A percentile compares a stretch with the other conserved stretches of the same genome.
Conservation (phyloP, 208 protist species). For the Porcisia hertigi region DNA sequence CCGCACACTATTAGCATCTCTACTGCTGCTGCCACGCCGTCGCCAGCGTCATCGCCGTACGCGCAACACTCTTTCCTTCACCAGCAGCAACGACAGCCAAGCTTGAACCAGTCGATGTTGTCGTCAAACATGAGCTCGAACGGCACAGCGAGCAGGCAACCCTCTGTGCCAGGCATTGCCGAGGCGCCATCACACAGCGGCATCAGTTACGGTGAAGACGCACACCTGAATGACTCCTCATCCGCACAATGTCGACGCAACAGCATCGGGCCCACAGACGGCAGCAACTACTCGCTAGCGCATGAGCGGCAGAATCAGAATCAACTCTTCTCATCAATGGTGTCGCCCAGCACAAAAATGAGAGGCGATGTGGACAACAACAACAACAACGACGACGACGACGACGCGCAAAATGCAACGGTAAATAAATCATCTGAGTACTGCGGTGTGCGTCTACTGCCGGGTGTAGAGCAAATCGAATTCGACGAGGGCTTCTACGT, state of each 20-base stretch:
- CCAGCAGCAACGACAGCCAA: slow-evolving; percentile 1
- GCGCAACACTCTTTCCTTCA: background rate
- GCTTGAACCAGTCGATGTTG: background rate
- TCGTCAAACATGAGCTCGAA: background rate
- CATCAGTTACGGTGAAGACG: background rate
- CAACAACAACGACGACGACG: background rate
- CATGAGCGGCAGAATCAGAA: background rate
- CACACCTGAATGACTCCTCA: background rate
- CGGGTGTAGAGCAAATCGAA: slow-evolving; percentile 52
- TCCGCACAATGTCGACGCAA: background rate
- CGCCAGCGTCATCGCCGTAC: background rate
- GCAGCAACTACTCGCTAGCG: background rate
- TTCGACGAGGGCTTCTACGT: slow-evolving; percentile 83
- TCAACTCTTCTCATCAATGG: background rate
- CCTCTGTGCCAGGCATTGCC: background rate
- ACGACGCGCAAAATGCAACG: background rate
- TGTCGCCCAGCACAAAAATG: background rate
- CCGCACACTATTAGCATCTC: slow-evolving; percentile 21
- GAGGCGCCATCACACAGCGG: slow-evolving; percentile 3
- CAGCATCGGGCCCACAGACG: background rate
- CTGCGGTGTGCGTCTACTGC: slow-evolving; percentile 43
- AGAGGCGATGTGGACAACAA: too few relatives aligned
- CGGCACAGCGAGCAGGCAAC: background rate
- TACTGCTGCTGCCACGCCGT: background rate
- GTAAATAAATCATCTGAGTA: slow-evolving; percentile 24